Conservation (phyloP, 768 basidiomycete species). For the Pulveroboletus ravenelii region DNA sequence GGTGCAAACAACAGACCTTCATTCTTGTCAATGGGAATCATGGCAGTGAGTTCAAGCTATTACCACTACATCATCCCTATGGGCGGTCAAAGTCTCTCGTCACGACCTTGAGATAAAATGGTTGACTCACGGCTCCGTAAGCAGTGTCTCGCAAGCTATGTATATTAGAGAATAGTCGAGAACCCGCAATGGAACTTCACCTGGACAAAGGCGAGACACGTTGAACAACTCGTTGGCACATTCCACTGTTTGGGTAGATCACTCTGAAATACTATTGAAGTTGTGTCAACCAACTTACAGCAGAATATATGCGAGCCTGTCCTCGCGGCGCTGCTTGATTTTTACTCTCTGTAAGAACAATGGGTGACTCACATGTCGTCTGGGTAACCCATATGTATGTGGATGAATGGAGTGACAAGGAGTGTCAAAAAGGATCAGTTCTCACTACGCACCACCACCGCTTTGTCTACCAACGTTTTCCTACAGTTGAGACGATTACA, state of each 20-base stretch:
- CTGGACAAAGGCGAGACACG: constrained; percentile 73
- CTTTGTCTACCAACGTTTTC: constrained; percentile 63
- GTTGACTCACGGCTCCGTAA: constrained; percentile 67
- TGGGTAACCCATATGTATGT: constrained; percentile 22
- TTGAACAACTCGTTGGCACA: constrained; percentile 85
- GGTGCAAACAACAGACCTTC: constrained; percentile 77
- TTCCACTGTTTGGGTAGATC: constrained; percentile 46
- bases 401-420: neutral
- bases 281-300: constrained; percentile 36
- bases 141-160: constrained; percentile 73
- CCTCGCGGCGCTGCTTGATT: neutral
- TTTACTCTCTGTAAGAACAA: neutral
- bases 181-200: constrained; percentile 29
- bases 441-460: constrained; percentile 66
- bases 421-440: neutral
- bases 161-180: constrained; percentile 1
- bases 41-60: constrained; percentile 9
- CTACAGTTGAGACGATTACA: constrained; percentile 80
- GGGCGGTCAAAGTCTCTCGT: neutral
- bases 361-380: constrained; percentile 50
- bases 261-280: neutral
- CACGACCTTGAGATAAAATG: neutral
- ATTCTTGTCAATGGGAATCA: constrained; percentile 2
- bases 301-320: constrained; percentile 87
- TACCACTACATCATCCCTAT: constrained; percentile 56